These are phyloP conservation scores for Pleurotus platypus DNA, from an alignment of 768 basidiomycete genomes.

Conservation along the genomic window DNA sequence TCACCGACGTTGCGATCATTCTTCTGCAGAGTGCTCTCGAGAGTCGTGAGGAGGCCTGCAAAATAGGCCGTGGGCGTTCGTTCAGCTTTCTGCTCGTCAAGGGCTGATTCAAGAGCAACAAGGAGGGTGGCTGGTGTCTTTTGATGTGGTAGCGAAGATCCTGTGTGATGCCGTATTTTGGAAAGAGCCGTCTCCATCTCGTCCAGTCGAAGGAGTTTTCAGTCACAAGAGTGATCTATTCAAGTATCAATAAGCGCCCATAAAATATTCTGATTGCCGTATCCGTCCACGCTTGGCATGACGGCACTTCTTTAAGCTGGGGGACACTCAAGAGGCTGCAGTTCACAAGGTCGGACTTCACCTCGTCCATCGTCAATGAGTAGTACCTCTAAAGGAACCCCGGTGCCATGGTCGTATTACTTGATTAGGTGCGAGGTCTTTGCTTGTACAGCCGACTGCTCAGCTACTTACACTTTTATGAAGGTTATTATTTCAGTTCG, in stretches of 20 bases:
- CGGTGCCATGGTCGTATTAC: slow-evolving; percentile 62
- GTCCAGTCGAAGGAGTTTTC: background rate
- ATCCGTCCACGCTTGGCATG: background rate
- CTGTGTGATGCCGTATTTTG: slow-evolving; percentile 85
- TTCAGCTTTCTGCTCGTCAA: slow-evolving; percentile 65
- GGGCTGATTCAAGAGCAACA: slow-evolving; percentile 78
- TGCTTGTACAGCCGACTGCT: background rate
- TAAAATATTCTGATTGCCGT: background rate
- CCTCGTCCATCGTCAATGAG: background rate
- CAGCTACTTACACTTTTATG: background rate
- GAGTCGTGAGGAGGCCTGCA: slow-evolving; percentile 82
- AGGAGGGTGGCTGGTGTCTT: slow-evolving; percentile 86
- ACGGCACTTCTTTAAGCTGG: background rate
- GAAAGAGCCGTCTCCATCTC: slow-evolving; percentile 64
- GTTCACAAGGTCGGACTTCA: background rate
- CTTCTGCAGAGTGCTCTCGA: slow-evolving; percentile 74
- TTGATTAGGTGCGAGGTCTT: slow-evolving; percentile 50
- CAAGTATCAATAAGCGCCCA: background rate
- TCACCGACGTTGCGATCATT: slow-evolving; percentile 48
- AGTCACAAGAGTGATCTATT: no score
- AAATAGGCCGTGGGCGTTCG: slow-evolving; percentile 88
- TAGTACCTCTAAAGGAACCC: slow-evolving; percentile 33
- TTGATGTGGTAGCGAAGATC: slow-evolving; percentile 81
- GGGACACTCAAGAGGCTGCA: background rate
- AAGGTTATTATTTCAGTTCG: slow-evolving; percentile 73